Conservation (phyloP, 805 yeast genomes). For the Hanseniaspora vineae region DNA sequence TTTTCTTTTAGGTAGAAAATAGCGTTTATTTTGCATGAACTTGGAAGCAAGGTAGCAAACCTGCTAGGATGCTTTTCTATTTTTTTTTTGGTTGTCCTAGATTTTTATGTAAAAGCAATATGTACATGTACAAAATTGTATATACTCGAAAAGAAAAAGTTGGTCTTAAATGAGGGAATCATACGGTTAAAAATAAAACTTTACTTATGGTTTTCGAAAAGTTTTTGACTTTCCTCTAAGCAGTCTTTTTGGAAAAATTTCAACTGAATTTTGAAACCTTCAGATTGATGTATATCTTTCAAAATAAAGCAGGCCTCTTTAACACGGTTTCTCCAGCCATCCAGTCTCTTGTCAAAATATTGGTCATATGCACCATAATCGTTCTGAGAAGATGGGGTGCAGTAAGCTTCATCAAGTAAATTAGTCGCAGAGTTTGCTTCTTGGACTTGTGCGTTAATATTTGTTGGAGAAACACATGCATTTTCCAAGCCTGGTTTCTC, state of each 20-base stretch:
- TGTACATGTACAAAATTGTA: too few relatives aligned
- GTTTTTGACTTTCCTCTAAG: constrained; percentile 12
- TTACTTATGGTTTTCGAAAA: background rate
- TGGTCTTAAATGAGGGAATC: background rate
- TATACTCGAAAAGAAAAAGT: too few relatives aligned
- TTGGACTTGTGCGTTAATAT: background rate
- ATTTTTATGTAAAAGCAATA: too few relatives aligned
- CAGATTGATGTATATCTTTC: constrained; percentile 4
- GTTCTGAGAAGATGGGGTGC: constrained; percentile 18
- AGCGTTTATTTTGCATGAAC: too few relatives aligned
- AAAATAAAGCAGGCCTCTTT: constrained; percentile 24
- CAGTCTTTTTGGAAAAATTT: constrained; percentile 20
- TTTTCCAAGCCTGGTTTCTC: too few relatives aligned
- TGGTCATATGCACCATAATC: constrained; percentile 15
- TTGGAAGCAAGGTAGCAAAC: too few relatives aligned
- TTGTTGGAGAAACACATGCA: background rate
- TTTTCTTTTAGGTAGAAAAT: constrained; percentile 12
- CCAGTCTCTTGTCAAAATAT: constrained; percentile 35
- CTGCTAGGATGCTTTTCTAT: too few relatives aligned
- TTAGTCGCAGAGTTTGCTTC: background rate
- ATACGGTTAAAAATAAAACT: background rate
- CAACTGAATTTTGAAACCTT: constrained; percentile 11
- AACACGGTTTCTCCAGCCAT: constrained; percentile 44
- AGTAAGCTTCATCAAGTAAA: constrained; percentile 7
- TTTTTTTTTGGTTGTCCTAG: too few relatives aligned